Evolutionary conservation across 768 basidiomycete genomes (phyloP).

Genomic region (Gloeostereum incarnatum): DNA sequence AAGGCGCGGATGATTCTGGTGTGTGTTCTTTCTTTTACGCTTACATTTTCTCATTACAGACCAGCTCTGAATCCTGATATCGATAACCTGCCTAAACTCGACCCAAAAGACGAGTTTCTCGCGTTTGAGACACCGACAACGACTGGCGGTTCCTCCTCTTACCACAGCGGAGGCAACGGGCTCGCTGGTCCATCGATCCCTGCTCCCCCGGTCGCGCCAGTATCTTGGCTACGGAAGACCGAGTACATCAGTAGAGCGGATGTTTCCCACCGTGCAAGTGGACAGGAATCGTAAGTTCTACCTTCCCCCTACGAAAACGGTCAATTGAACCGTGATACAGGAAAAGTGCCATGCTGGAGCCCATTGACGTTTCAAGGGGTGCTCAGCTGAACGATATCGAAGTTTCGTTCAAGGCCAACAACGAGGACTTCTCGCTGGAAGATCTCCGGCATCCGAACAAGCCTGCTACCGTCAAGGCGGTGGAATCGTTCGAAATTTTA

Average conservation of each 20-base stretch:
- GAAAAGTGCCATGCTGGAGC: conserved; percentile 16
- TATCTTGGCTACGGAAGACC: conserved; percentile 89
- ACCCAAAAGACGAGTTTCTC: conserved; percentile 70
- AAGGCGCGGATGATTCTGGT: conserved; percentile 66
- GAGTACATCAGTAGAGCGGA: conserved; percentile 75
- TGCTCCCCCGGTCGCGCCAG: conserved; percentile 46
- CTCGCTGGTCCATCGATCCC: too few species aligned
- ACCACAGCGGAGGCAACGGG: conserved; percentile 20
- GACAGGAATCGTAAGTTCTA: conserved; percentile 47
- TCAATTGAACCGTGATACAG: background rate
- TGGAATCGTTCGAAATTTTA: conserved; percentile 75
- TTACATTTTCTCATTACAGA: background rate
- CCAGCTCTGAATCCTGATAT: conserved; percentile 61
- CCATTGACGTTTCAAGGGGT: conserved; percentile 62
- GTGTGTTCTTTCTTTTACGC: background rate
- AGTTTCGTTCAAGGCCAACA: conserved; percentile 58
- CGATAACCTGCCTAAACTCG: conserved; percentile 45
- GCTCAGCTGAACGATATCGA: conserved; percentile 78
- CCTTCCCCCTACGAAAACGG: conserved; percentile 1
- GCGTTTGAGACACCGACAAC: conserved; percentile 55
- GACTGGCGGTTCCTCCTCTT: conserved; percentile 33
- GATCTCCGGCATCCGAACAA: conserved; percentile 73
- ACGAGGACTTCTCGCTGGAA: conserved; percentile 49
- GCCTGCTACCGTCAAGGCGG: conserved; percentile 57
- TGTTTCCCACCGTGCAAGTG: conserved; percentile 27